Conservation (phyloP, 441 rosid genomes). For the Flueggea neowawraea region DNA sequence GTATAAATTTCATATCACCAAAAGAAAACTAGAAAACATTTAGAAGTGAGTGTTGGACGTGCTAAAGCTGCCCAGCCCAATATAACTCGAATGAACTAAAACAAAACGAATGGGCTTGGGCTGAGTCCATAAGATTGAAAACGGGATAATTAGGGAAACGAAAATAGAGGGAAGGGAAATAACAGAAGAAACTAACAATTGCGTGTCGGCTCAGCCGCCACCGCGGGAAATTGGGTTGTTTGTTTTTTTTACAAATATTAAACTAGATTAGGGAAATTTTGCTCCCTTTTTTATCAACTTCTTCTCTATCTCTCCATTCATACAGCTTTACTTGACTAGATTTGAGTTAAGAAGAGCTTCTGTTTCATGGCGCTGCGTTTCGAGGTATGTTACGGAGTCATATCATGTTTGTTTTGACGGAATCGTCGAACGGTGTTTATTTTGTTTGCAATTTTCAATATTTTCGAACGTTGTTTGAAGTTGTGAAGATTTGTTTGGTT, state of each 20-base stretch:
- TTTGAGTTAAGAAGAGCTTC: not conserved
- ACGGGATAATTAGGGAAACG: too few species aligned
- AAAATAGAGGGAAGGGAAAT: too few species aligned
- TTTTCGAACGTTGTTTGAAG: not conserved
- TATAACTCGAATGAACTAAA: too few species aligned
- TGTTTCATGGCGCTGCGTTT: constrained; percentile 46
- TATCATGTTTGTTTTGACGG: not conserved
- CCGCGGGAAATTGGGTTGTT: constrained; percentile 10
- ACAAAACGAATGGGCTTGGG: too few species aligned
- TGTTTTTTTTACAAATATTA: too few species aligned
- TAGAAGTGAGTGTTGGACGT: too few species aligned
- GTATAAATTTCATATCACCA: too few species aligned
- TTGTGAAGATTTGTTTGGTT: not conserved
- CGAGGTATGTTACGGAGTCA: constrained; percentile 20
- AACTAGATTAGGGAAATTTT: too few species aligned
- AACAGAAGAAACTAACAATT: not conserved
- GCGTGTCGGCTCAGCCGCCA: constrained; percentile 17
- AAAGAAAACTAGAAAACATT: too few species aligned
- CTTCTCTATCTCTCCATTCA: not conserved
- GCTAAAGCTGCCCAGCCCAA: too few species aligned
- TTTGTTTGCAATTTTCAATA: not conserved
- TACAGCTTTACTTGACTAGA: not conserved
- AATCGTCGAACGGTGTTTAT: too few species aligned
- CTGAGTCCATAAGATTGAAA: too few species aligned
- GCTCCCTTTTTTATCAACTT: not conserved